phyloP scores from a whole-genome alignment of 495 filamentous ascomycete genomes.

The Evansstolkia leycettana region DNA sequence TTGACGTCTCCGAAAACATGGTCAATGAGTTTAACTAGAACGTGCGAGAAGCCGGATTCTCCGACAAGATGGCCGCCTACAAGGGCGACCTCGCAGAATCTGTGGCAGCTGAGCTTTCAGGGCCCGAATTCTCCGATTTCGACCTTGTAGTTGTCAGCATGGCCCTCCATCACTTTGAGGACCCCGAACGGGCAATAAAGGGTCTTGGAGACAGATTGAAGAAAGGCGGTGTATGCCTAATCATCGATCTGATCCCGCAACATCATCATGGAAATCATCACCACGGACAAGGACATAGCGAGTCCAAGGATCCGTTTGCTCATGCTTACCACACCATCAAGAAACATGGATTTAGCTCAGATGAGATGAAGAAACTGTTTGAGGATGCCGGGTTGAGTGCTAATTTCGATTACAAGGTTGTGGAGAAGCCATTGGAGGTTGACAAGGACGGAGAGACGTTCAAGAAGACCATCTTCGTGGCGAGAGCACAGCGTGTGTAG shows the following conservation, averaged over 20 bases:
- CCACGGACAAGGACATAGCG: slow-evolving; percentile 9
- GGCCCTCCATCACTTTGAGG: slow-evolving; percentile 63
- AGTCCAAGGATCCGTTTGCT: slow-evolving; percentile 12
- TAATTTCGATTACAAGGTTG: slow-evolving; percentile 27
- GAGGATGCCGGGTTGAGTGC: slow-evolving; percentile 33
- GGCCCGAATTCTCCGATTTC: slow-evolving; percentile 42
- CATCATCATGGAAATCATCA: slow-evolving; percentile 14
- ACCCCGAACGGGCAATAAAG: slow-evolving; percentile 41
- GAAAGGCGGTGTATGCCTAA: slow-evolving; percentile 48
- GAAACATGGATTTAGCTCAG: slow-evolving; percentile 45
- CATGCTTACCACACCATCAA: slow-evolving; percentile 32
- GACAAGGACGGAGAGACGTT: slow-evolving; percentile 13
- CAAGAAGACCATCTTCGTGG: slow-evolving; percentile 23
- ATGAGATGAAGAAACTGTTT: slow-evolving; percentile 39
- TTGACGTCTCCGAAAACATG: slow-evolving; percentile 61
- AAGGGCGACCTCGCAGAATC: slow-evolving; percentile 40
- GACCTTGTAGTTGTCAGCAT: slow-evolving; percentile 53
- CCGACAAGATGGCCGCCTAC: slow-evolving; percentile 41
- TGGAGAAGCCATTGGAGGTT: slow-evolving; percentile 19
- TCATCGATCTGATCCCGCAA: slow-evolving; percentile 49
- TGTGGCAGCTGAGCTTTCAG: slow-evolving; percentile 25
- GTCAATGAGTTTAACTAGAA: slow-evolving; percentile 43
- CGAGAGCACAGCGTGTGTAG: slow-evolving; percentile 17
- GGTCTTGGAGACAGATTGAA: slow-evolving; percentile 47
- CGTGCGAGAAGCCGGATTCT: slow-evolving; percentile 23